A percentile compares a stretch with the other conserved stretches of the same genome.
These are phyloP conservation scores for Pulveroboletus sp. DNA, from an alignment of 768 basidiomycete genomes.

Conservation along the genomic window DNA sequence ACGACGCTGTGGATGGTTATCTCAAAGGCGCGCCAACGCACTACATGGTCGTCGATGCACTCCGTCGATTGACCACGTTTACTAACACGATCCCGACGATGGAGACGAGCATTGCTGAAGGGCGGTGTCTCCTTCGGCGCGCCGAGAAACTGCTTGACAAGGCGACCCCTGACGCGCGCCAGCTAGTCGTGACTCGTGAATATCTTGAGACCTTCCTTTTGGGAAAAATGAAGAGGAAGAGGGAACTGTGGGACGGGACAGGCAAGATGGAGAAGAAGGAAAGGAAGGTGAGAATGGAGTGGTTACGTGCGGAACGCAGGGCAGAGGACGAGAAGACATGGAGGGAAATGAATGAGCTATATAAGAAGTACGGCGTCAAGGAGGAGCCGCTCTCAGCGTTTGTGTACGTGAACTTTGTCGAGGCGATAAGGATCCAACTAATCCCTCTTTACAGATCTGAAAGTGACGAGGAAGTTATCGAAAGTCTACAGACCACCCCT, in stretches of 20 bases:
- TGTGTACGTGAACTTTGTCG: constrained; percentile 17
- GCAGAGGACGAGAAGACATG: constrained; percentile 17
- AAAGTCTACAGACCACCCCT: constrained; percentile 27
- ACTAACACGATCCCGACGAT: constrained; percentile 20
- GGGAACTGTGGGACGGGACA: constrained; percentile 33
- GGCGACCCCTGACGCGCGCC: constrained; percentile 16
- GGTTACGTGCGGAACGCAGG: constrained; percentile 23
- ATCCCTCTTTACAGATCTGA: constrained; percentile 15
- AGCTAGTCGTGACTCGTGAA: constrained; percentile 22
- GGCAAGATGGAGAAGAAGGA: constrained; percentile 19
- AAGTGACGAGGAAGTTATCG: constrained; percentile 23
- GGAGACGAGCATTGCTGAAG: constrained; percentile 20
- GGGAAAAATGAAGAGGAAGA: constrained; percentile 30
- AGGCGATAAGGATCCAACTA: background rate
- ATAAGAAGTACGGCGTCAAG: constrained; percentile 3
- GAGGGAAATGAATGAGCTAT: constrained; percentile 15
- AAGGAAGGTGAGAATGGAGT: constrained; percentile 25
- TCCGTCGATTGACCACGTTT: constrained; percentile 26
- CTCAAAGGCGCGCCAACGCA: constrained; percentile 18
- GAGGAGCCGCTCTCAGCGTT: constrained; percentile 22
- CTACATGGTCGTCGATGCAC: constrained; percentile 26
- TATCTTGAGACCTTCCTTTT: constrained; percentile 23
- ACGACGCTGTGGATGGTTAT: background rate
- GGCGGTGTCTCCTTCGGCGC: constrained; percentile 16
- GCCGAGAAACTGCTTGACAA: constrained; percentile 12